Evolutionary conservation across 768 basidiomycete species (phyloP).

Genomic region (Lentinula boryana): DNA sequence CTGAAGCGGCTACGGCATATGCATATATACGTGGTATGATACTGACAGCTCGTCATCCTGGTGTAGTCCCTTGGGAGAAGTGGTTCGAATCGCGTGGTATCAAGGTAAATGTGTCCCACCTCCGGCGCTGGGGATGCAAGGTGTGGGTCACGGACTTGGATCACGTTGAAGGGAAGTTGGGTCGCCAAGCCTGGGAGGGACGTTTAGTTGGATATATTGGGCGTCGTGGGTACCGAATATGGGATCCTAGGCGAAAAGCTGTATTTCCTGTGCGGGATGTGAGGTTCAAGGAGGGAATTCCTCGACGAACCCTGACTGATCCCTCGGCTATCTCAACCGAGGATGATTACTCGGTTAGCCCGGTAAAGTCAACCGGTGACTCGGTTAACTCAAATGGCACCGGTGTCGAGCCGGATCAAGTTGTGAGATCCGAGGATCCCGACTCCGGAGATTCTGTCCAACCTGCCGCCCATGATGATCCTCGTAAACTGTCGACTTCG

Average conservation of each 20-base stretch:
- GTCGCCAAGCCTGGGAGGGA: conserved; percentile 9
- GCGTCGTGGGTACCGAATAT: conserved; percentile 7
- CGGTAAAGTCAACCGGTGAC: too few relatives aligned
- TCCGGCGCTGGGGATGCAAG: conserved; percentile 8
- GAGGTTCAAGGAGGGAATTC: conserved; percentile 6
- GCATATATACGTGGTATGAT: background rate
- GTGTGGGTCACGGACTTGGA: conserved; percentile 13
- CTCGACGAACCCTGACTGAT: background rate
- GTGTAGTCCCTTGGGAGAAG: background rate
- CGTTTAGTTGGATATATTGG: conserved; percentile 12
- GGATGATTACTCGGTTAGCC: too few relatives aligned
- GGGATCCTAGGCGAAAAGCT: background rate
- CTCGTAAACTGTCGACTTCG: too few relatives aligned
- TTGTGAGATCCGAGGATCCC: too few relatives aligned
- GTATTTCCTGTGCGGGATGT: conserved; percentile 9
- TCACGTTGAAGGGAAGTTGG: conserved; percentile 7
- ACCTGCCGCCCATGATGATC: too few relatives aligned
- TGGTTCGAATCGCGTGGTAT: background rate
- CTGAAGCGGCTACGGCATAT: background rate
- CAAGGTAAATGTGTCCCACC: too few relatives aligned
- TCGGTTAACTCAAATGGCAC: too few relatives aligned
- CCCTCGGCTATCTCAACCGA: too few relatives aligned
- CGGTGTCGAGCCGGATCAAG: too few relatives aligned
- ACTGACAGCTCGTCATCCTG: background rate
- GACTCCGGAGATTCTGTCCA: too few relatives aligned